Base-by-base conservation (phyloP, 208 protist genomes). In the Crithidia acanthocephali region DNA sequence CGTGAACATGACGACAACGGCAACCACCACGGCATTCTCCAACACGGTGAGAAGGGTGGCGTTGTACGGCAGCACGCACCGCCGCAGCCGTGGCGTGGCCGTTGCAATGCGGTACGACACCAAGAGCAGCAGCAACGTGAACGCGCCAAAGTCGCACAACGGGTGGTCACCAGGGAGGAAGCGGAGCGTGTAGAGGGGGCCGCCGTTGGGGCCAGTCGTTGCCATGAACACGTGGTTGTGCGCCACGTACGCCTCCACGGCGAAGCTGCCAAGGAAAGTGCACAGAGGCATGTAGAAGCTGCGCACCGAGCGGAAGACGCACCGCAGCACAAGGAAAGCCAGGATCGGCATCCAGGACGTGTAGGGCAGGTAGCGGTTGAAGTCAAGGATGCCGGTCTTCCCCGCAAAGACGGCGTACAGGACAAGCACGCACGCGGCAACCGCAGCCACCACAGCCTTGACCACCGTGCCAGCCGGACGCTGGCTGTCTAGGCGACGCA, bases 221-320 rank as follows among this genome's bases (percentile, higher is more conserved):
- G 60, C 52, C 78, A 89, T 83, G 75, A 85, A 90, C 23, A 92
- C 76, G 74, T 92, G 86, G 52, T 85, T 88, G 66, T 92, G 86
- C 53, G 71, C 67, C 28, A 97, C 66, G 79, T 97, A 97, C n/a
- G 88, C 90, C 80, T 97, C 93, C 25, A 97, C 75, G 18, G 92
- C 92, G 56, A 96, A 87, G 42, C 80, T 82, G 5, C 93, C 93
- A 10, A 90, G 35, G 32, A 65, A 85, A 13, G 74, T 55, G 59
- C 93, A 90, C 28, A 95, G 53, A 20, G 27, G 50, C 35, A 86
- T 42, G 72, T 91, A 81, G 57, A 83, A 79, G 22, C 61, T 30
- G 22, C 89, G 72, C n/a, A 77, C 47, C 9, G 37, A 15, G 13
- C 60, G 67, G 18, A 65, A 86, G 20, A 93, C 25, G 73, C 96